Evolutionary conservation across 140 eudicot species (phyloP), one percentile per base, ranked within the genome.

Genomic region (Senecio squalidus): DNA sequence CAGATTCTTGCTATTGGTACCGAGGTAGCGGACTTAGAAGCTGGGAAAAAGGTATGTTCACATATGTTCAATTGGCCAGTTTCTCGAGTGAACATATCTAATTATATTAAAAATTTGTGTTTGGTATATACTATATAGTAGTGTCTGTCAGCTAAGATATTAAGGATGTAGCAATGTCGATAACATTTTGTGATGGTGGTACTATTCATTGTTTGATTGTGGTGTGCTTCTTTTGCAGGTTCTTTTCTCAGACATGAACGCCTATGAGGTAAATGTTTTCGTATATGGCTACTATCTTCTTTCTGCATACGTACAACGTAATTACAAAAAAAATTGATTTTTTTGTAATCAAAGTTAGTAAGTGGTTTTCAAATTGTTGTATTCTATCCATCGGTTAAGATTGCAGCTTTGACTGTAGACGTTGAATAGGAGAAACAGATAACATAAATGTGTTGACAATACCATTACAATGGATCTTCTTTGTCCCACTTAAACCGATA

Each of bases 1-100:
- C 81, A 92, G 99, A 71, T 92, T 74, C 84, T 92, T 28, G 75
- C 99, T 40, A 79, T 92, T 70, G 99, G 99, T 52, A 58, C 96
- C 7, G 99, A 88, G 60, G 99, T 72, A 38, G 84, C 63, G 38
- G 79, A 74, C 59, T 73, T 92, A 64, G 95, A 92, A 56, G 50
- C 89, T 16, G 96, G 99, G 61, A 92, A 92, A 78, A 92, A 92
- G 96, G 96, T 92, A 75, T 8, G 23, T 20, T 58, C 21, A 10
- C 3, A 55, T 39, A 29, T 2, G 1, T 49, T 24, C 13, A 9
- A n/a, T 72, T 44, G 6, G 15, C 13, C 16, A 27, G 15, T 56
- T 62, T 45, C 41, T 54, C 39, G 17, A 44, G 9, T 25, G 64
- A 45, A n/a, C 60, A 17, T 54, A 18, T n/a, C n/a, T n/a, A n/a